Evolutionary conservation across 306 rosid species (phyloP), one percentile per base, ranked within the genome.

Genomic region (Macrotyloma uniflorum): DNA sequence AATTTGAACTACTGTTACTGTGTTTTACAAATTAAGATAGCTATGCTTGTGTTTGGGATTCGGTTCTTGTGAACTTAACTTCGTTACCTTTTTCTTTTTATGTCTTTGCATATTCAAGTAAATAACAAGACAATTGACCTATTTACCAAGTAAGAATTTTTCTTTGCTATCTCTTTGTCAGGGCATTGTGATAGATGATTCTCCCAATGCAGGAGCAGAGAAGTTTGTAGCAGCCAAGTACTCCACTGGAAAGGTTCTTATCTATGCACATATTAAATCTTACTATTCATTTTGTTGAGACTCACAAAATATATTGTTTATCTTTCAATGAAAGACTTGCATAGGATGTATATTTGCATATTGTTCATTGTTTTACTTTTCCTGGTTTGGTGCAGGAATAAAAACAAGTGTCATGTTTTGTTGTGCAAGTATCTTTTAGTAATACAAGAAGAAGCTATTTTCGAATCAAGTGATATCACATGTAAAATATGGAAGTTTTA

Each of bases 181-280:
- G 98, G 98, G 99, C 70, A 85, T 93, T 40, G 86, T 84, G 86
- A 80, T 96, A 47, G 90, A 86, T 47, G 89, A 69, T 46, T 82
- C 93, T 80, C 57, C 93, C 46, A 83, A 83, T 77, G 67, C 89
- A 42, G 81, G 45, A 54, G 70, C 85, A 70, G 98, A 93, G 87
- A 91, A 96, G 90, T 93, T 91, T 45, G 94, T 66, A 66, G 97
- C 97, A 40, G 93, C 88, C 28, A 88, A 95, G 72, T 87, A 93
- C 88, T 95, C 93, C 4, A 62, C 88, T 42, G 94, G 96, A 71
- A 88, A 93, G 97, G 99, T 91, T 82, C 72, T 80, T 62, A 72
- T 20, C 65, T 68, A 2, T 68, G 49, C 82, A 75, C 33, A 11
- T 74, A 28, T 68, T 67, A 46, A 61, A 75, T 73, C 46, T 71